A percentile compares a stretch with the other conserved stretches of the same genome.
phyloP scores from a whole-genome alignment of 2,329 filamentous ascomycete genomes.

The Fonsecaea erecta region DNA sequence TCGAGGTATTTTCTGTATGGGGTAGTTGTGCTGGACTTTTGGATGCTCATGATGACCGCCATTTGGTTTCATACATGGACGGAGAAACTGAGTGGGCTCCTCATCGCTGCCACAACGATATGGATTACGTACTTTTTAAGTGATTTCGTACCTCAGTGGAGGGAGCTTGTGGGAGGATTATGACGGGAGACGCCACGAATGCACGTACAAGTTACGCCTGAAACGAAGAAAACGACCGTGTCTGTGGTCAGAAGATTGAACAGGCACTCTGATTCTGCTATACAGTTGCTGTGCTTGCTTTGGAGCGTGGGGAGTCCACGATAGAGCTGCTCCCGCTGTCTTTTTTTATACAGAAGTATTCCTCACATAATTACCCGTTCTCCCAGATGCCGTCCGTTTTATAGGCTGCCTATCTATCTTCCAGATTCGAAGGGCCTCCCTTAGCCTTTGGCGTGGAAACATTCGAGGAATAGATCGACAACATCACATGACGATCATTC shows the following conservation, averaged over 20 bases:
- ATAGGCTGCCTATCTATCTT: too few relatives aligned
- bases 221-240: background rate
- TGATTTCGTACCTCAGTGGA: slow-evolving; percentile 50
- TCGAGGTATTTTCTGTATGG: slow-evolving; percentile 54
- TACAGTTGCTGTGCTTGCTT: background rate
- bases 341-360: background rate
- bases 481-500: too few relatives aligned
- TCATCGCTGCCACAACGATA: slow-evolving; percentile 54
- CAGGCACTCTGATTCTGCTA: background rate
- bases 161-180: slow-evolving; percentile 53
- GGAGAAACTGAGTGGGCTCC: slow-evolving; percentile 72
- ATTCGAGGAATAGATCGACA: too few relatives aligned
- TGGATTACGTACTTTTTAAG: slow-evolving; percentile 59
- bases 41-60: slow-evolving; percentile 99
- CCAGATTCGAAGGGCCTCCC: too few relatives aligned
- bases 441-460: too few relatives aligned
- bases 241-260: background rate
- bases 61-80: slow-evolving; percentile 99
- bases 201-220: background rate
- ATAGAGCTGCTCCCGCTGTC: background rate
- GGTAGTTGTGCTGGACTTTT: slow-evolving; percentile 75
- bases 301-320: too few relatives aligned
- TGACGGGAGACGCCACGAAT: background rate
- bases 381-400: too few relatives aligned
- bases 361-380: too few relatives aligned